Base-by-base conservation (phyloP, 495 filamentous ascomycete genomes). In the Thermochaetoides thermophila region DNA sequence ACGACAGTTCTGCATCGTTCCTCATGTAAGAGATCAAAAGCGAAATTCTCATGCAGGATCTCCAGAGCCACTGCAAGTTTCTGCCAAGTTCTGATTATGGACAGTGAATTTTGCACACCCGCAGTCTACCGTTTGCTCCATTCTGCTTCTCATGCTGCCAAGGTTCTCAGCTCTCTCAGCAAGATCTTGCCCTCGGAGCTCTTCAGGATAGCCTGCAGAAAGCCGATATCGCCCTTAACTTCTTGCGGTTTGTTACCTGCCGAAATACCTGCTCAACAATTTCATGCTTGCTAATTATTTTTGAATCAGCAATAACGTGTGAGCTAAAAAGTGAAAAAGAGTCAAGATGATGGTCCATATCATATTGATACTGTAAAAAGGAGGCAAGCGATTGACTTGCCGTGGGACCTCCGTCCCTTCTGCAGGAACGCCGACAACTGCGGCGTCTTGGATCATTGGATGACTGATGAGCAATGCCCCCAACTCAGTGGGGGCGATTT, bases 141-240 rank as follows among this genome's bases (percentile, higher is more conserved):
- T 22, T 22, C 27, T 7, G 16, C 29, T 31, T 53, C 49, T 26
- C 36, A 44, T 38, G 38, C 38, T 6, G 49, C 52, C 31, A 51
- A 20, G 20, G 50, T 51, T 17, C 60, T 52, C 40, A 70, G 34
- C 21, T 77, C 37, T 31, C 77, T 67, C 35, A 82, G 74, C 48
- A 93, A 47, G 29, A 91, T 89, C 67, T 93, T 93, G 2, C 84
- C 84, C 39, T 70, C 70, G 0, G 66, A 66, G 45, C 74, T 87
- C 64, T 84, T 87, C n/a, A 84, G 84, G 13, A 91, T 74, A 29
- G 63, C 64, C 34, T 83, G 68, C 5, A 87, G 58, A 44, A 86
- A 92, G 14, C 64, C 64, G 0, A 92, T 68, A 0, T 84, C 84
- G 16, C 84, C 84, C 78, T 63, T 38, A 91, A 52, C 27, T 63